Conservation (phyloP, 306 rosid genomes). For the Pterocarpus macrocarpus region DNA sequence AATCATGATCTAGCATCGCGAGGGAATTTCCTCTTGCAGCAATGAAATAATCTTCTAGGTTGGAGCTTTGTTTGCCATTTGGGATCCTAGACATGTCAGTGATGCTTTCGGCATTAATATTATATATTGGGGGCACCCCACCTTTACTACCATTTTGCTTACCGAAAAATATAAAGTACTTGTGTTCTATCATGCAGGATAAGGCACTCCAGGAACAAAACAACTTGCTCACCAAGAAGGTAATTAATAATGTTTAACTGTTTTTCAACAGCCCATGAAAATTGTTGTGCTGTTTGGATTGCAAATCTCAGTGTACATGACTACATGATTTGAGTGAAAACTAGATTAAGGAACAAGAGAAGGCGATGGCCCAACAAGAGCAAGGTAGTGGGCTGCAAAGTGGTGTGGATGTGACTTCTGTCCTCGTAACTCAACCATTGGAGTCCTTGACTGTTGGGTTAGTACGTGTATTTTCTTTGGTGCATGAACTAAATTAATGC, state of each 20-base stretch:
- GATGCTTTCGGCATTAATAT: too few relatives aligned
- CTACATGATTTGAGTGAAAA: conserved; percentile 34
- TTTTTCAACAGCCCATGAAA: background rate
- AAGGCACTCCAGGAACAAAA: conserved; percentile 82
- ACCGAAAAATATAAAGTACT: background rate
- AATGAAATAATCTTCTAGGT: too few relatives aligned
- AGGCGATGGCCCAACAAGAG: conserved; percentile 49
- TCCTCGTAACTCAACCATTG: conserved; percentile 51
- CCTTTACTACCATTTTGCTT: too few relatives aligned
- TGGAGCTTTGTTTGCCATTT: too few relatives aligned
- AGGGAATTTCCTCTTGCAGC: too few relatives aligned
- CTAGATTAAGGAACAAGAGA: conserved; percentile 82
- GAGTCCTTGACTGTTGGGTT: conserved; percentile 61
- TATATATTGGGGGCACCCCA: too few relatives aligned
- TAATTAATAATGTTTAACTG: background rate
- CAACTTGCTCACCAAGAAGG: conserved; percentile 72
- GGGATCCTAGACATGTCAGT: too few relatives aligned
- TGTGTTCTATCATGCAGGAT: conserved; percentile 57
- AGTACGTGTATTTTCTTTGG: conserved; percentile 21
- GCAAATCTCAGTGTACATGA: background rate
- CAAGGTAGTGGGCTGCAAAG: conserved; percentile 48
- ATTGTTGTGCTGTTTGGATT: conserved; percentile 2
- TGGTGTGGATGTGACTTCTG: conserved; percentile 34
- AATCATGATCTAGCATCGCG: background rate
- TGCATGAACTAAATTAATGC: background rate